phyloP scores from a whole-genome alignment of 768 basidiomycete species.

The Suillus bovinus region DNA sequence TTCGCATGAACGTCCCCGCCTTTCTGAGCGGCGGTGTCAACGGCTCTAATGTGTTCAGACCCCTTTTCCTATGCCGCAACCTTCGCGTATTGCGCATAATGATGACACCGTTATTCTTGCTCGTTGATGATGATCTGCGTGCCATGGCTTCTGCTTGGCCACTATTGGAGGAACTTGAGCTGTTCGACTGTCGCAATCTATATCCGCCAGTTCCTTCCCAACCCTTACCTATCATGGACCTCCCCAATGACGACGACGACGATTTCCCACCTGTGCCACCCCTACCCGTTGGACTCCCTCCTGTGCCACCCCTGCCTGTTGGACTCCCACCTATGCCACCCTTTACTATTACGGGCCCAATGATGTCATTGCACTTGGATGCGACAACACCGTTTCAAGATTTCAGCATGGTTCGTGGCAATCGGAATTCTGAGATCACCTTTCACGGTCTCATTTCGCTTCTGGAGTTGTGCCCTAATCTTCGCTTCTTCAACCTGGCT shows the following conservation, averaged over 20 bases:
- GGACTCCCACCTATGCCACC: not conserved
- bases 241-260: not conserved
- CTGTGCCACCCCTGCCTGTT: not conserved
- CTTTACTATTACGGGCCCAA: not conserved
- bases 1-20: not conserved
- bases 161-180: conserved; percentile 5
- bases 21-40: not conserved
- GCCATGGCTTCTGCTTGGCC: conserved; percentile 9
- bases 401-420: too few relatives aligned
- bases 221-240: not conserved
- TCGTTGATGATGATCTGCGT: conserved; percentile 3
- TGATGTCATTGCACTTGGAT: not conserved
- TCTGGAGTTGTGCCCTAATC: conserved; percentile 2
- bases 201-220: not conserved
- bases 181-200: not conserved
- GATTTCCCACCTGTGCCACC: not conserved
- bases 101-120: not conserved
- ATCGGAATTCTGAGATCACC: conserved; percentile 3
- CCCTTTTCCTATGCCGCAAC: conserved; percentile 2
- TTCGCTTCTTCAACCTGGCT: conserved; percentile 1
- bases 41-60: not conserved
- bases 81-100: not conserved
- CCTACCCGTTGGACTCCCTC: not conserved
- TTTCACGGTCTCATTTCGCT: conserved; percentile 8
- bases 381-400: not conserved